Conservation (phyloP, 2,329 filamentous ascomycete species). For the Fulvia fulva region DNA sequence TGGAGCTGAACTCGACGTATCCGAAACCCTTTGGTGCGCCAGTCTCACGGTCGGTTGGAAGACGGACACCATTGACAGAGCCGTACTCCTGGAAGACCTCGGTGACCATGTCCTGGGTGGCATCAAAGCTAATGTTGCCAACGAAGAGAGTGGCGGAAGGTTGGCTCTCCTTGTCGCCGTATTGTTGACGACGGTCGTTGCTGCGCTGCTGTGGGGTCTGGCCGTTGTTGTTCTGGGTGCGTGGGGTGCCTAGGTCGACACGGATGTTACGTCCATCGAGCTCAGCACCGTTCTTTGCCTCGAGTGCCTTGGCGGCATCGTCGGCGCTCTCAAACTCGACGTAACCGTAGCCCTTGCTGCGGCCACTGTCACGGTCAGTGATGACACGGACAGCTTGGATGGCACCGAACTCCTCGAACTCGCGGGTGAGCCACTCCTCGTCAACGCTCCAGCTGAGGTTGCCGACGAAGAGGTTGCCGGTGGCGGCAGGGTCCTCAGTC, state of each 20-base stretch:
- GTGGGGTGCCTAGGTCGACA: slow-evolving; percentile 71
- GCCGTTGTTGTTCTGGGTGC: slow-evolving; percentile 52
- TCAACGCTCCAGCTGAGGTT: slow-evolving; percentile 89
- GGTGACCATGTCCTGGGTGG: slow-evolving; percentile 69
- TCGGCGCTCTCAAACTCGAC: slow-evolving; percentile 74
- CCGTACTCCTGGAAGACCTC: slow-evolving; percentile 70
- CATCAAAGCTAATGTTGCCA: slow-evolving; percentile 83
- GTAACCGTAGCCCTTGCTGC: slow-evolving; percentile 89
- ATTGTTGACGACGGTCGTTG: slow-evolving; percentile 59
- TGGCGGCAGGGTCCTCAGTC: slow-evolving; percentile 50
- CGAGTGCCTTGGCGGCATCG: slow-evolving; percentile 66
- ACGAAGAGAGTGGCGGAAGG: slow-evolving; percentile 86
- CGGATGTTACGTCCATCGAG: slow-evolving; percentile 72
- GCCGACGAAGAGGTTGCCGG: slow-evolving; percentile 75
- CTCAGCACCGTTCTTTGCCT: slow-evolving; percentile 69
- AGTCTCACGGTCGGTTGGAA: slow-evolving; percentile 82
- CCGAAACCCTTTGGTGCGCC: slow-evolving; percentile 88
- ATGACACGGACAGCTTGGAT: slow-evolving; percentile 73
- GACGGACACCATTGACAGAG: slow-evolving; percentile 71
- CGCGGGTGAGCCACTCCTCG: slow-evolving; percentile 72
- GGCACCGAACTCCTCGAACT: slow-evolving; percentile 76
- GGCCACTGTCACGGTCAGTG: slow-evolving; percentile 73
- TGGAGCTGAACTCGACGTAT: slow-evolving; percentile 76
- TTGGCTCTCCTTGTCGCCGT: slow-evolving; percentile 73
- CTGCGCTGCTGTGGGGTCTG: slow-evolving; percentile 39